A percentile compares a stretch with the other conserved stretches of the same genome.
phyloP scores from a whole-genome alignment of 805 yeast species.

The Candida schatavii region DNA sequence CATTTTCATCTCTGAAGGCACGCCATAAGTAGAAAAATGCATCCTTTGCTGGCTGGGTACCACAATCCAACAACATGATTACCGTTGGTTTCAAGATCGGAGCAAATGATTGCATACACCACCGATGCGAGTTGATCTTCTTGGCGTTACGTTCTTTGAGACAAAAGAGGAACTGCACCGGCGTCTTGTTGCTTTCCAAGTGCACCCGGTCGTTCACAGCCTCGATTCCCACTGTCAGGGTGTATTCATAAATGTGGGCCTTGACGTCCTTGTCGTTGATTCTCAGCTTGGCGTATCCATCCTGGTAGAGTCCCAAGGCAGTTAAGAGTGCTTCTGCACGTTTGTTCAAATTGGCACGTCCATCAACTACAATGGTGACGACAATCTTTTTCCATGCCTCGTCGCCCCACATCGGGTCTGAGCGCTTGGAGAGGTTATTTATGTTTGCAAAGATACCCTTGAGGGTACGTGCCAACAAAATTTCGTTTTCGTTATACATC shows the following conservation, averaged over 20 bases:
- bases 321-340: slow-evolving; percentile 77
- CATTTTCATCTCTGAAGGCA: slow-evolving; percentile 72
- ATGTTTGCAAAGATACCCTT: slow-evolving; percentile 91
- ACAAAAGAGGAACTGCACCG: slow-evolving; percentile 87
- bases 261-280: slow-evolving; percentile 79
- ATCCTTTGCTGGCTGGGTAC: slow-evolving; percentile 84
- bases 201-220: slow-evolving; percentile 64
- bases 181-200: slow-evolving; percentile 64
- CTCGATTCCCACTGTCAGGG: slow-evolving; percentile 85
- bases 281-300: slow-evolving; percentile 90
- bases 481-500: slow-evolving; percentile 86
- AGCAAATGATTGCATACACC: slow-evolving; percentile 94
- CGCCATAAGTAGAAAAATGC: slow-evolving; percentile 90
- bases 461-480: slow-evolving; percentile 76
- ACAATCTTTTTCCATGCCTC: slow-evolving; percentile 95
- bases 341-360: slow-evolving; percentile 79
- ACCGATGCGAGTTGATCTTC: slow-evolving; percentile 92
- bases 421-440: slow-evolving; percentile 62
- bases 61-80: slow-evolving; percentile 86
- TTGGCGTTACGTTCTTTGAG: slow-evolving; percentile 84
- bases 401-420: slow-evolving; percentile 83
- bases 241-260: slow-evolving; percentile 90
- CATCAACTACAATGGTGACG: slow-evolving; percentile 87
- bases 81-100: slow-evolving; percentile 79
- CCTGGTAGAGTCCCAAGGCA: slow-evolving; percentile 89